Evolutionary conservation across 2,329 filamentous ascomycete genomes (phyloP).

Genomic region (Fusarium graminum): DNA sequence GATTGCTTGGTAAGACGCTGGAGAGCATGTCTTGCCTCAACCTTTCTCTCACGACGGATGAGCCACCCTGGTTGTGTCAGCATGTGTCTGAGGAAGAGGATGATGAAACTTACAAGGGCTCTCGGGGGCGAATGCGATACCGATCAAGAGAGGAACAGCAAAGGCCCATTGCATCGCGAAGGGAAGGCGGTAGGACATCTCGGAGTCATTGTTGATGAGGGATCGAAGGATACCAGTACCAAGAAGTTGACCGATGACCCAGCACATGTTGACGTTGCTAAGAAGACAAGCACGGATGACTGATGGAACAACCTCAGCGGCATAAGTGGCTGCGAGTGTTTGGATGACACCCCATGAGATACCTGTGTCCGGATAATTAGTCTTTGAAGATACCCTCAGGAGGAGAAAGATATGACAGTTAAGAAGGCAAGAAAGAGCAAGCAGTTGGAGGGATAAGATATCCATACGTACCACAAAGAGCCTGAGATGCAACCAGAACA

Average conservation of each 20-base stretch:
- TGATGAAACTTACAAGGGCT: slow-evolving; percentile 46
- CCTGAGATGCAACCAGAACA: slow-evolving; percentile 52
- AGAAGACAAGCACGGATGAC: slow-evolving; percentile 53
- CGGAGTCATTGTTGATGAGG: slow-evolving; percentile 47
- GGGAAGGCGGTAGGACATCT: slow-evolving; percentile 51
- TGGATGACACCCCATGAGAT: slow-evolving; percentile 54
- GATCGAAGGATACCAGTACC: slow-evolving; percentile 52
- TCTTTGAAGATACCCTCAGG: too few relatives aligned
- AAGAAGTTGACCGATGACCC: slow-evolving; percentile 58
- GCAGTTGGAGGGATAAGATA: background rate
- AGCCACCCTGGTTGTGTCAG: slow-evolving; percentile 49
- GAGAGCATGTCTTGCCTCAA: slow-evolving; percentile 51
- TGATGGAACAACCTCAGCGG: slow-evolving; percentile 54
- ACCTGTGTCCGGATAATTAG: background rate
- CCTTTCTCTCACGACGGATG: slow-evolving; percentile 53
- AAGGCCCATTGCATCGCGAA: slow-evolving; percentile 59
- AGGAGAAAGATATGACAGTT: too few relatives aligned
- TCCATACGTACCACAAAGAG: slow-evolving; percentile 47
- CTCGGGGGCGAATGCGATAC: slow-evolving; percentile 55
- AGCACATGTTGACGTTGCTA: slow-evolving; percentile 58
- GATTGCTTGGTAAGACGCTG: slow-evolving; percentile 48
- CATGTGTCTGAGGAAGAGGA: fast-evolving
- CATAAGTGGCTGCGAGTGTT: slow-evolving; percentile 56
- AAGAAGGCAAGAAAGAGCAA: background rate
- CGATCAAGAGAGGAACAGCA: slow-evolving; percentile 53